Base-by-base conservation (phyloP, 2,329 filamentous ascomycete species). In the Rutstroemia sp. region DNA sequence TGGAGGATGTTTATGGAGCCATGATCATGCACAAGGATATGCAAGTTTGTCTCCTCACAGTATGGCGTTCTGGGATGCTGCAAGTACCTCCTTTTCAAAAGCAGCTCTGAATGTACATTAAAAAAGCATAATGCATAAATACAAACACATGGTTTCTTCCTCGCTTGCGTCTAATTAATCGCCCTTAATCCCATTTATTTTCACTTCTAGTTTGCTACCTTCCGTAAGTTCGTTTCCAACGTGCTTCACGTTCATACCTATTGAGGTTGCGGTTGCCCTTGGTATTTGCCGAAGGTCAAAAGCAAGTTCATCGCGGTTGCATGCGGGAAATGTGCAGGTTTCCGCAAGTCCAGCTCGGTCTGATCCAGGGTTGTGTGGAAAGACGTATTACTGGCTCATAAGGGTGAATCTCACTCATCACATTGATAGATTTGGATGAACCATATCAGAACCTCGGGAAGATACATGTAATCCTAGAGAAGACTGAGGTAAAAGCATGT, bases 11-110 rank as follows among this genome's bases (percentile, higher is more conserved):
- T 39, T 27, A 25, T 18, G 52, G 49, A 53, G 53, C 47, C 54
- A 58, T 56, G n/a, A 27, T 19, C 21, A 12, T 49, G 54, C 57
- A 52, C 48, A 59, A 52, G 53, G 53, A 27, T 42, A 38, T 51
- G 57, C 47, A 38, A n/a, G 34, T 37, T 42, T 42, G 12, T 52
- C n/a, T 48, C 42, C 42, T 52, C 46, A 23, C 27, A 23, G 46
- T 54, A 52, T 55, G 61, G 59, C 59, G 61, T 61, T 60, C 34
- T 8, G 51, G 58, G 46, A 39, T 23, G 27, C 52, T 42, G 27
- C 30, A 45, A 39, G 42, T 38, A 27, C 18, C 10, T 53, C 12
- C 6, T 25, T 25, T 19, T 27, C 21, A 9, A 38, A 37, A 34
- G 21, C 27, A 42, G 49, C 46, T 51, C 14, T 56, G 25, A 38